These are phyloP conservation scores for Macrocybe sp. DNA, from an alignment of 1,284 basidiomycete genomes.

Conservation along the genomic window DNA sequence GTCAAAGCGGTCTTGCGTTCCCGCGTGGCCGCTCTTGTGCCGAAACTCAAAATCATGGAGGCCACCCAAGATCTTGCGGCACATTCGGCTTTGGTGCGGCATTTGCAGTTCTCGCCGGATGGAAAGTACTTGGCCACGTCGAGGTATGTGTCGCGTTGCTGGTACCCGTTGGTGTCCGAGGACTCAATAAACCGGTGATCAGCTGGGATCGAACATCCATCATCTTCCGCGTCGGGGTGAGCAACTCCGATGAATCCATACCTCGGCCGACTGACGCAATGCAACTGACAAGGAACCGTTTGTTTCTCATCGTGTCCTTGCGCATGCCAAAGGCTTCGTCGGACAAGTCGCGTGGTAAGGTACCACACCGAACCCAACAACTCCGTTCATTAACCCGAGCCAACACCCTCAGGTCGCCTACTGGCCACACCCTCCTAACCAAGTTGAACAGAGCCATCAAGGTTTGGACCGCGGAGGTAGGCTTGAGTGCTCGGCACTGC, in stretches of 20 bases:
- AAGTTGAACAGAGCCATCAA: constrained; percentile 69
- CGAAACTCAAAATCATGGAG: constrained; percentile 51
- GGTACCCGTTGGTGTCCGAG: background rate
- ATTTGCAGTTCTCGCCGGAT: constrained; percentile 69
- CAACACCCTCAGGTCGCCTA: constrained; percentile 51
- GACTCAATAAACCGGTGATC: background rate
- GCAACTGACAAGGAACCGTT: constrained; percentile 36
- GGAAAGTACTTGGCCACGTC: constrained; percentile 67
- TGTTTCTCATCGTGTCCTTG: constrained; percentile 57
- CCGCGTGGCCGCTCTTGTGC: constrained; percentile 50
- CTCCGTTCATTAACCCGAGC: background rate
- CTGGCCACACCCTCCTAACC: constrained; percentile 56
- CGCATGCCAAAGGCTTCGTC: constrained; percentile 71
- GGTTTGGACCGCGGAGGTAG: constrained; percentile 65
- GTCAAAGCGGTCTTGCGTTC: constrained; percentile 41
- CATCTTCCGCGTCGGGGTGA: constrained; percentile 65
- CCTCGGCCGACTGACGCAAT: background rate
- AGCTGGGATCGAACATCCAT: constrained; percentile 78
- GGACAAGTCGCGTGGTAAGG: constrained; percentile 73
- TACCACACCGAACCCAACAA: constrained; percentile 3
- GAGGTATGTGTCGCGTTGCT: constrained; percentile 36
- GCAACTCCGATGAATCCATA: constrained; percentile 14
- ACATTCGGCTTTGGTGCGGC: constrained; percentile 61
- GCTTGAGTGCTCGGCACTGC: constrained; percentile 15
- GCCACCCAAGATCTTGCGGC: constrained; percentile 58